Evolutionary conservation across 2,329 filamentous ascomycete species (phyloP).

Genomic region (Trichoderma atroviride): DNA sequence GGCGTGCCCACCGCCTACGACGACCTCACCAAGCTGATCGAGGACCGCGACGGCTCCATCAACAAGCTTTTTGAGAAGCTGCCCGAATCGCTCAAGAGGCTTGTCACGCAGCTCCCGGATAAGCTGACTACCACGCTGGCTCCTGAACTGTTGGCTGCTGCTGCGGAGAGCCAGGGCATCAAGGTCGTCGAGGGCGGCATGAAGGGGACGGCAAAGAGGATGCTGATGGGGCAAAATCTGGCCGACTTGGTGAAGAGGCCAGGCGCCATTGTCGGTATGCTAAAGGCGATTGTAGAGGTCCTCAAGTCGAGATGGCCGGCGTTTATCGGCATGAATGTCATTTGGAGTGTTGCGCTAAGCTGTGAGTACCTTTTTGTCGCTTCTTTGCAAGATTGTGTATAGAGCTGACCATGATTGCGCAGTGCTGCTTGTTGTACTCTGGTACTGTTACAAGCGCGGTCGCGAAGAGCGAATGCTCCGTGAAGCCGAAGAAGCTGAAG

Average conservation of each 20-base stretch:
- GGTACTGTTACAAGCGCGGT: slow-evolving; percentile 97
- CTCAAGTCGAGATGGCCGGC: slow-evolving; percentile 87
- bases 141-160: slow-evolving; percentile 80
- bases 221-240: slow-evolving; percentile 71
- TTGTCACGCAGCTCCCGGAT: slow-evolving; percentile 80
- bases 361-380: slow-evolving; percentile 58
- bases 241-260: slow-evolving; percentile 83
- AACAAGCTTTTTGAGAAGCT: slow-evolving; percentile 65
- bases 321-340: slow-evolving; percentile 85
- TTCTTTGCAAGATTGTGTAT: not conserved
- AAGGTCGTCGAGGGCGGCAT: slow-evolving; percentile 60
- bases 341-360: slow-evolving; percentile 87
- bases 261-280: slow-evolving; percentile 79
- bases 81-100: slow-evolving; percentile 78
- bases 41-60: slow-evolving; percentile 64
- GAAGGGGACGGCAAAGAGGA: slow-evolving; percentile 65
- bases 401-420: slow-evolving; percentile 9
- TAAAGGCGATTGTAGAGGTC: slow-evolving; percentile 89
- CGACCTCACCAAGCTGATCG: slow-evolving; percentile 71
- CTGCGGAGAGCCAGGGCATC: slow-evolving; percentile 72
- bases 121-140: slow-evolving; percentile 77
- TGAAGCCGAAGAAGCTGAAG: slow-evolving; percentile 41
- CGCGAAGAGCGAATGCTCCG: slow-evolving; percentile 77
- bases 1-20: slow-evolving; percentile 92
- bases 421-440: slow-evolving; percentile 92